A percentile compares a stretch with the other conserved stretches of the same genome.
phyloP scores from a whole-genome alignment of 352 stramenopile genomes.

The Blastocystis hominis region DNA sequence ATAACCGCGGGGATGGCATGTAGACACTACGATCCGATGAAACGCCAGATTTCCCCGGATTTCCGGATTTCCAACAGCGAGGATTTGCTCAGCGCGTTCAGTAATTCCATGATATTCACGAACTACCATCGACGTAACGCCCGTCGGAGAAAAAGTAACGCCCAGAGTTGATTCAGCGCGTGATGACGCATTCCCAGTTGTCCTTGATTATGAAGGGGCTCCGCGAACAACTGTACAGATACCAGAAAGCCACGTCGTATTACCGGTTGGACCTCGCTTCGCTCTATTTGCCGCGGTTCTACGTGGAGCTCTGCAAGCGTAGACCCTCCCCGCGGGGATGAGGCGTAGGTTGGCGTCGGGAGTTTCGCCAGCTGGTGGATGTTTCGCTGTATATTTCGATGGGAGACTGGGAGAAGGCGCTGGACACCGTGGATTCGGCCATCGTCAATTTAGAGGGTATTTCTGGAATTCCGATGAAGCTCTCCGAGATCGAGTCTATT shows the following conservation, averaged over 20 bases:
- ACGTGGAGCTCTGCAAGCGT: background rate
- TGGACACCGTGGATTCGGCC: background rate
- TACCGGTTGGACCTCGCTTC: background rate
- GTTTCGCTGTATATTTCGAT: slow-evolving; percentile 41
- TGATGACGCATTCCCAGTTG: background rate
- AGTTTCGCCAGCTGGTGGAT: background rate
- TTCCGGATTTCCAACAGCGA: slow-evolving; percentile 1
- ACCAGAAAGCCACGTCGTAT: background rate
- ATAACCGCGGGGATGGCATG: background rate
- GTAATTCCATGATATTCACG: background rate
- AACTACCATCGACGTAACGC: background rate
- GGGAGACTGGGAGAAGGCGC: background rate
- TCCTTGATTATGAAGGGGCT: background rate
- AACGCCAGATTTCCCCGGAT: background rate
- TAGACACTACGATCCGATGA: background rate
- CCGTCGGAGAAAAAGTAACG: too few species aligned
- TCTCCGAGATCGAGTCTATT: background rate
- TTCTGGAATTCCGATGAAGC: background rate
- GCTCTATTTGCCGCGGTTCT: slow-evolving; percentile 10
- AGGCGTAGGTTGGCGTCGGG: slow-evolving; percentile 5
- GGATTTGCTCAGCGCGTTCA: slow-evolving; percentile 9
- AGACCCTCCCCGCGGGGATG: background rate
- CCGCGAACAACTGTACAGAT: background rate
- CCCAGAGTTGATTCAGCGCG: background rate
- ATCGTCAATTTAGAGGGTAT: background rate